Evolutionary conservation across 2,329 filamentous ascomycete species (phyloP).

Genomic region (Dothideomycetidae sp.): DNA sequence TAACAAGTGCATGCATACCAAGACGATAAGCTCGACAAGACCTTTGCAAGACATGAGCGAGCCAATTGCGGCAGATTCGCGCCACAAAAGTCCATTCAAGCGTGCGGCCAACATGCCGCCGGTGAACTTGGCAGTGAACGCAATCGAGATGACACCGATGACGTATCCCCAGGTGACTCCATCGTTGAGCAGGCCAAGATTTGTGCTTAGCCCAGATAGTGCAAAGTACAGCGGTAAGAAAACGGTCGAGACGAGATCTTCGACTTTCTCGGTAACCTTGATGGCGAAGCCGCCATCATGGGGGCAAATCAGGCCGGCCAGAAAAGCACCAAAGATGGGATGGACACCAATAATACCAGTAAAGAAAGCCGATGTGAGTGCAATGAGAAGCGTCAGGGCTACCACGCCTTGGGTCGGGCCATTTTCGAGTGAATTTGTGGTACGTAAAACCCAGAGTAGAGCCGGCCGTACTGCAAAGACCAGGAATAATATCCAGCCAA

Average conservation of each 20-base stretch:
- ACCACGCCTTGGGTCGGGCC: slow-evolving; percentile 79
- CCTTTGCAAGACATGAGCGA: slow-evolving; percentile 94
- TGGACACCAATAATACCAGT: slow-evolving; percentile 85
- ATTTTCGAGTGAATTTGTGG: slow-evolving; percentile 66
- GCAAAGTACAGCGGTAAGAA: slow-evolving; percentile 90
- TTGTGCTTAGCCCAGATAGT: slow-evolving; percentile 74
- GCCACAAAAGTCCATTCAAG: slow-evolving; percentile 66
- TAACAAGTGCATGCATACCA: too few species aligned
- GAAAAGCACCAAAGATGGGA: slow-evolving; percentile 85
- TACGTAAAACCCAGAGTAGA: slow-evolving; percentile 60
- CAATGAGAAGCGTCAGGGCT: slow-evolving; percentile 64
- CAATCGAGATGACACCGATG: slow-evolving; percentile 63
- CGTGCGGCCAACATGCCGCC: slow-evolving; percentile 70
- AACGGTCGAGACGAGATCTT: slow-evolving; percentile 72
- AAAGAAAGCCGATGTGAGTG: slow-evolving; percentile 69
- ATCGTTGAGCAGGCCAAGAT: slow-evolving; percentile 68
- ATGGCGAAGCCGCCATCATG: slow-evolving; percentile 84
- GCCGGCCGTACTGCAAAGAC: slow-evolving; percentile 56
- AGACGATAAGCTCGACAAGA: slow-evolving; percentile 84
- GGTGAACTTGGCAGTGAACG: slow-evolving; percentile 71
- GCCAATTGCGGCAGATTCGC: slow-evolving; percentile 78
- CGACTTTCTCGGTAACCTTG: slow-evolving; percentile 83
- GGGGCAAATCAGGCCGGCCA: slow-evolving; percentile 78
- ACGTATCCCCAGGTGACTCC: slow-evolving; percentile 86
- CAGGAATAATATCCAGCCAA: slow-evolving; percentile 65